Conservation (phyloP, 1,284 basidiomycete genomes). For the Irpex sp. region DNA sequence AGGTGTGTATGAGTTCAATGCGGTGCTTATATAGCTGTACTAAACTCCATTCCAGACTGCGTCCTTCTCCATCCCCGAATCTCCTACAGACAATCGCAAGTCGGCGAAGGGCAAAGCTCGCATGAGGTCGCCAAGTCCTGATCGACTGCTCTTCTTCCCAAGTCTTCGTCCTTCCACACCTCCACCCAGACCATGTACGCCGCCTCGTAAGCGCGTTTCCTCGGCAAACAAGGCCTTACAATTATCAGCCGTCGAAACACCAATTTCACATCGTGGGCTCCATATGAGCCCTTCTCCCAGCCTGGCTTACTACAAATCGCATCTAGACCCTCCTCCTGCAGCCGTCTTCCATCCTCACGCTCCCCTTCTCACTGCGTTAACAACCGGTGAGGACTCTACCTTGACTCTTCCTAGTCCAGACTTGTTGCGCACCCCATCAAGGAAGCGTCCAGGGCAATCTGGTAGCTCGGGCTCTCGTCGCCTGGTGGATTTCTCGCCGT, state of each 20-base stretch:
- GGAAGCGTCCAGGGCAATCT: slow-evolving; percentile 31
- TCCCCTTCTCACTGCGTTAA: slow-evolving; percentile 13
- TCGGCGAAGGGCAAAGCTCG: slow-evolving; percentile 16
- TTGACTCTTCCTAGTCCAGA: slow-evolving; percentile 32
- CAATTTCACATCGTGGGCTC: slow-evolving; percentile 62
- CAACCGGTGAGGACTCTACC: slow-evolving; percentile 18
- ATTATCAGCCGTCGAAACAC: slow-evolving; percentile 60
- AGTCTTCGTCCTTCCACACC: slow-evolving; percentile 28
- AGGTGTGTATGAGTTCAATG: not conserved
- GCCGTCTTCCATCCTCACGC: slow-evolving; percentile 28
- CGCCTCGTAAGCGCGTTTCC: slow-evolving; percentile 26
- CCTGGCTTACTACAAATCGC: slow-evolving; percentile 59
- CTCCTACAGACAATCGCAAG: slow-evolving; percentile 42
- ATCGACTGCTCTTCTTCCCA: slow-evolving; percentile 19
- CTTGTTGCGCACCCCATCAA: slow-evolving; percentile 48
- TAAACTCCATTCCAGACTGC: not conserved
- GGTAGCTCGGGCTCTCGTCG: slow-evolving; percentile 2
- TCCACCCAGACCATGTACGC: slow-evolving; percentile 27
- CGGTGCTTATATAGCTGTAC: not conserved
- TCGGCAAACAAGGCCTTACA: slow-evolving; percentile 24
- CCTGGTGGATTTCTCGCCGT: slow-evolving; percentile 26
- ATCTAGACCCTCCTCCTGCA: slow-evolving; percentile 58
- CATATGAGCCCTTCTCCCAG: slow-evolving; percentile 63
- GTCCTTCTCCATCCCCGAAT: slow-evolving; percentile 34
- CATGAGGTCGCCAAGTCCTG: slow-evolving; percentile 30